Conservation (phyloP, 2,329 filamentous ascomycete genomes). For the Coniochaeta ligniaria region DNA sequence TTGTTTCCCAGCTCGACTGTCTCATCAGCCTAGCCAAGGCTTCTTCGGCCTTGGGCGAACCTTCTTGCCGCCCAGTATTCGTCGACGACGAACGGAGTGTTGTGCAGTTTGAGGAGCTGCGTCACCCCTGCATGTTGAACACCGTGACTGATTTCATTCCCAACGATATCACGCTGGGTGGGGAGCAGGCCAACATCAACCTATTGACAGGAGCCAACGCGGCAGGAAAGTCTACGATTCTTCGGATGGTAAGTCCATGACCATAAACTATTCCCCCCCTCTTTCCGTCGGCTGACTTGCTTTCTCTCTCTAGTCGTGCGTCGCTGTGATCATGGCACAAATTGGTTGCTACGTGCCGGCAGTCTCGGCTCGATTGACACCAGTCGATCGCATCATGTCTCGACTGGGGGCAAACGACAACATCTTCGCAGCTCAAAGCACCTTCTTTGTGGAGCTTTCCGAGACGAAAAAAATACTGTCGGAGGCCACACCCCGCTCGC, state of each 20-base stretch:
- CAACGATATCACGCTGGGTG: constrained; percentile 85
- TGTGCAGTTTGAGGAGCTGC: constrained; percentile 85
- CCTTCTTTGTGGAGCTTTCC: constrained; percentile 94
- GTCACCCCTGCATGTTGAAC: constrained; percentile 90
- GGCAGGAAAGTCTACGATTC: constrained; percentile 91
- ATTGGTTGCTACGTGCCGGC: constrained; percentile 91
- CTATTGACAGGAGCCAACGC: constrained; percentile 94
- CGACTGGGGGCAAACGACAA: constrained; percentile 96
- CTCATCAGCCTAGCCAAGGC: constrained; percentile 88
- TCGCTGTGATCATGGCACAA: constrained; percentile 95
- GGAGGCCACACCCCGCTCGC: constrained; percentile 85
- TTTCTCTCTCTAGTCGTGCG: constrained; percentile 59
- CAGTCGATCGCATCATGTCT: constrained; percentile 97
- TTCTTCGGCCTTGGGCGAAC: constrained; percentile 74
- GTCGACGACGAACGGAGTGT: constrained; percentile 77
- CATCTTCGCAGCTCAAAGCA: constrained; percentile 95
- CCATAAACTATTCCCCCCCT: not conserved
- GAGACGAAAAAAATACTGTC: constrained; percentile 97
- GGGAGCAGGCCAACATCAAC: constrained; percentile 73
- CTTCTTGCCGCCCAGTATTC: constrained; percentile 84
- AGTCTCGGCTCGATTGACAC: constrained; percentile 73
- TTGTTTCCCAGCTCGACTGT: constrained; percentile 89
- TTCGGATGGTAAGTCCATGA: constrained; percentile 68
- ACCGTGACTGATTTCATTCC: constrained; percentile 92
- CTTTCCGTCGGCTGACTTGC: not conserved